Evolutionary conservation across 352 stramenopile genomes (phyloP).

Genomic region (Pythium aphanidermatum): DNA sequence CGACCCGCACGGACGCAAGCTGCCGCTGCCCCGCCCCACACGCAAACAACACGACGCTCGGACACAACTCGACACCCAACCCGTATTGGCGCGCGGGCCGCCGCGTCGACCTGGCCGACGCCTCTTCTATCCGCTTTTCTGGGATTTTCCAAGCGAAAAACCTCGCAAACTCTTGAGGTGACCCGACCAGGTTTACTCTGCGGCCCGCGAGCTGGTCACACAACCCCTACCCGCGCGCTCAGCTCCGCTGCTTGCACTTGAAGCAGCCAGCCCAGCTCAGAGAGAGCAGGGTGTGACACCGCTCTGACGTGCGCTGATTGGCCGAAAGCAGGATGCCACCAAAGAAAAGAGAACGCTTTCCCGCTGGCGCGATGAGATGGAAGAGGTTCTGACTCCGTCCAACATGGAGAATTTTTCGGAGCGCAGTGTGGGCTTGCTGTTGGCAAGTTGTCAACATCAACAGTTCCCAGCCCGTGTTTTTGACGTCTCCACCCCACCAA

Average conservation of each 20-base stretch:
- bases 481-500: too few relatives aligned
- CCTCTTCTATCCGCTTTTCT: slow-evolving; percentile 9
- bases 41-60: slow-evolving; percentile 15
- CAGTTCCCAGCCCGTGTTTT: too few relatives aligned
- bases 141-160: slow-evolving; percentile 7
- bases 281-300: not conserved
- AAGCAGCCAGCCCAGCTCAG: slow-evolving; percentile 8
- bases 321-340: not conserved
- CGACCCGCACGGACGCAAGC: too few relatives aligned
- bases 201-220: too few relatives aligned
- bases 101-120: not conserved
- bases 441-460: too few relatives aligned
- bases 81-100: not conserved
- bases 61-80: slow-evolving; percentile 16
- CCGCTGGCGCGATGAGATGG: too few relatives aligned
- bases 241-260: slow-evolving; percentile 16
- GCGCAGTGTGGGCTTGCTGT: too few relatives aligned
- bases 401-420: too few relatives aligned
- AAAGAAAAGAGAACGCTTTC: too few relatives aligned
- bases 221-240: too few relatives aligned
- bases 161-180: slow-evolving; percentile 7
- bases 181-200: slow-evolving; percentile 2
- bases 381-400: too few relatives aligned
- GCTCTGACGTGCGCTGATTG: not conserved
- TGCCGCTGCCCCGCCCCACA: too few relatives aligned